phyloP scores from a whole-genome alignment of 2,329 filamentous ascomycete species.

The Aspergillus viridinutans region DNA sequence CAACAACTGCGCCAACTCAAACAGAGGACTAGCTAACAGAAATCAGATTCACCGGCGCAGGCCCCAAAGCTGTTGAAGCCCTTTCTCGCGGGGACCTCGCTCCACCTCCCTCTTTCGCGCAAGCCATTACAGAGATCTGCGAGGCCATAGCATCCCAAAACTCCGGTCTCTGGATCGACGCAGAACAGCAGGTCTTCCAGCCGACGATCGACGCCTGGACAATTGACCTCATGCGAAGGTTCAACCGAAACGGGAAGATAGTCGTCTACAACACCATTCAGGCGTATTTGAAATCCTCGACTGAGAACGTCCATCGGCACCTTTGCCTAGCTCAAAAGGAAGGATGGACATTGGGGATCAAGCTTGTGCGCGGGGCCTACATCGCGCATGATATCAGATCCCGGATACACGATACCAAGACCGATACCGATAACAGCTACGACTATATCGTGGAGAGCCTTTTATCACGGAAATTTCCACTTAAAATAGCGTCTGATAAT shows the following conservation, averaged over 20 bases:
- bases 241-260: slow-evolving; percentile 31
- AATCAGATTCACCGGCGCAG: slow-evolving; percentile 42
- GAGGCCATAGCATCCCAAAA: slow-evolving; percentile 29
- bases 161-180: slow-evolving; percentile 45
- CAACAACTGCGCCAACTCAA: not conserved
- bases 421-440: slow-evolving; percentile 43
- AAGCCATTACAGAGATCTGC: slow-evolving; percentile 38
- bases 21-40: not conserved
- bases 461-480: slow-evolving; percentile 35
- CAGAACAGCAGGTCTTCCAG: slow-evolving; percentile 46
- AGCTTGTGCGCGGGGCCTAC: slow-evolving; percentile 46
- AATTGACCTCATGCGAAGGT: slow-evolving; percentile 43
- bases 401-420: slow-evolving; percentile 37
- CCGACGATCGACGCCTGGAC: slow-evolving; percentile 44
- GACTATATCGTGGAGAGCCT: slow-evolving; percentile 48
- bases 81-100: slow-evolving; percentile 28
- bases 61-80: slow-evolving; percentile 33
- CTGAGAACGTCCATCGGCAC: slow-evolving; percentile 36
- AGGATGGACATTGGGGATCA: slow-evolving; percentile 41
- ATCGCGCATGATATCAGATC: slow-evolving; percentile 37
- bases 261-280: slow-evolving; percentile 45
- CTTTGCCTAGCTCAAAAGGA: slow-evolving; percentile 36
- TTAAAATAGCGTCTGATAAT: slow-evolving; percentile 26
- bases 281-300: slow-evolving; percentile 43
- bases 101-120: slow-evolving; percentile 31